Evolutionary conservation across 495 filamentous ascomycete genomes (phyloP).

Genomic region (Mytilinidion resinicola): DNA sequence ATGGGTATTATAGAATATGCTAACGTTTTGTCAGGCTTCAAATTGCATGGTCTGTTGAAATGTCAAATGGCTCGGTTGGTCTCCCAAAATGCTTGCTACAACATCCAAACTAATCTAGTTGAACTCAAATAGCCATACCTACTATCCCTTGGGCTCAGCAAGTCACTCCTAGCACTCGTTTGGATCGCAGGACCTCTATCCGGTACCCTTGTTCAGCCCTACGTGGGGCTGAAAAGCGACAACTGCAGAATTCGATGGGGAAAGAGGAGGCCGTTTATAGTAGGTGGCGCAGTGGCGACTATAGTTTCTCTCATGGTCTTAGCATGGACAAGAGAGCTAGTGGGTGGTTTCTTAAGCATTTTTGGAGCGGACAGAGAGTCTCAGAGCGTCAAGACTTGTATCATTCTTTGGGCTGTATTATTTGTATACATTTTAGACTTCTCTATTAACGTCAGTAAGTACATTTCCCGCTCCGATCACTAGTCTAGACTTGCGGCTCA

Average conservation of each 20-base stretch:
- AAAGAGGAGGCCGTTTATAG: slow-evolving; percentile 83
- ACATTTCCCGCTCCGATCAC: neutral
- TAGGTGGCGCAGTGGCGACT: slow-evolving; percentile 66
- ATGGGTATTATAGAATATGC: too few species aligned
- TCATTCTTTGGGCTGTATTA: slow-evolving; percentile 69
- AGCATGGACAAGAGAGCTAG: slow-evolving; percentile 75
- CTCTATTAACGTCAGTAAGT: slow-evolving; percentile 80
- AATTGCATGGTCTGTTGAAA: slow-evolving; percentile 89
- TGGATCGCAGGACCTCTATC: slow-evolving; percentile 91
- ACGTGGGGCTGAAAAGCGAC: slow-evolving; percentile 85
- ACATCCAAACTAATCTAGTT: slow-evolving; percentile 1
- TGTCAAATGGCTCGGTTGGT: slow-evolving; percentile 74
- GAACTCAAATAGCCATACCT: slow-evolving; percentile 47
- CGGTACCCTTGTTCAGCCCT: slow-evolving; percentile 85
- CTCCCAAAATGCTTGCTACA: neutral
- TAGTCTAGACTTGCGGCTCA: neutral
- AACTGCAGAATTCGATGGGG: slow-evolving; percentile 76
- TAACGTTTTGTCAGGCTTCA: slow-evolving; percentile 51
- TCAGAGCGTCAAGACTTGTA: slow-evolving; percentile 49
- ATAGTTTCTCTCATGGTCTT: slow-evolving; percentile 66
- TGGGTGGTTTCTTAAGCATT: slow-evolving; percentile 59
- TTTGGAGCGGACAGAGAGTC: slow-evolving; percentile 65
- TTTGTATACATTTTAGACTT: slow-evolving; percentile 85
- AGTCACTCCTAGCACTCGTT: slow-evolving; percentile 84
- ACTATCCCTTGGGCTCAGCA: slow-evolving; percentile 79